Base-by-base conservation (phyloP, 2,329 filamentous ascomycete species). In the Scorias spongiosa region DNA sequence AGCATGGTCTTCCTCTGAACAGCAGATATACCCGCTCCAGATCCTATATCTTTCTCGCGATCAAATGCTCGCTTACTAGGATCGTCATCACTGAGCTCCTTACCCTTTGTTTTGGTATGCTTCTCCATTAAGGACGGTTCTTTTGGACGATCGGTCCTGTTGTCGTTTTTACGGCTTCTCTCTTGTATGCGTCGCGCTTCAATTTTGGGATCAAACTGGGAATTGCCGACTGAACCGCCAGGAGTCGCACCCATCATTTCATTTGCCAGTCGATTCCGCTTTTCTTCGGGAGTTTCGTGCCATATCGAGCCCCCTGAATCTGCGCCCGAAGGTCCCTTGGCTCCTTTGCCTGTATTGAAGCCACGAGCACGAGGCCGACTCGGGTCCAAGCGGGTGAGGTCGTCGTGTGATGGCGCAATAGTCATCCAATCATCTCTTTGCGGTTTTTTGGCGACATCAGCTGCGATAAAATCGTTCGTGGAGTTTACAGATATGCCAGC, bases 261-360 rank as follows among this genome's bases (percentile, higher is more conserved):
- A 59, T 93, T 79, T 53, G 82, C 80, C 17, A 95, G 65, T 34
- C 85, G 74, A 61, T 81, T 80, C 46, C 84, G 76, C 62, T 93
- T 93, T 63, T 95, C 76, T 59, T 89, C 84, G 0, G 86, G 84
- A 8, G 86, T 94, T 62, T 96, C 89, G 1, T 85, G 88, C 89
- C 89, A 96, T 38, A 89, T 77, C 17, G 76, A 78, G 10, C 59
- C 64, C 14, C 62, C 60, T 8, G 56, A 59, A 4, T 59, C 62
- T n/a, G 58, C 58, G 4, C 63, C 62, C 18, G 52, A 49, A 4
- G 63, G 54, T 8, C 63, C 66, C 48, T 67, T 69, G 2, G 75
- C 69, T 2, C 72, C 69, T 55, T 76, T 79, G 5, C 78, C 76
- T 0, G 81, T 82, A 42, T 85, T 79, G 67, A 95, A 96, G 51